Evolutionary conservation across 78 protist species (phyloP).

Genomic region (Polysphondylium violaceum): DNA sequence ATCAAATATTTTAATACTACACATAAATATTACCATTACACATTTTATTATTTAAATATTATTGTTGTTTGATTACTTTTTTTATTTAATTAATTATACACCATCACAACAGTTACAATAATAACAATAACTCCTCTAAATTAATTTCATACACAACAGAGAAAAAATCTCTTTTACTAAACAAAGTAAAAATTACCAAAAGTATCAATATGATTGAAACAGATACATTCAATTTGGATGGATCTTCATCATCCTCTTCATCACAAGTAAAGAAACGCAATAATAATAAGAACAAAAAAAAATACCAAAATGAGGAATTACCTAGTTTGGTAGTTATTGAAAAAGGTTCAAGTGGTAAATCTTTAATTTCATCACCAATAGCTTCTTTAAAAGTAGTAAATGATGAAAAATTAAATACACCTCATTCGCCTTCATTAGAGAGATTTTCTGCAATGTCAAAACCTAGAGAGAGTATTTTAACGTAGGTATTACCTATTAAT

Average conservation of each 20-base stretch:
- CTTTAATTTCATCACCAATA: background rate
- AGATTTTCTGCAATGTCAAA: constrained; percentile 67
- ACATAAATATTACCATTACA: no score
- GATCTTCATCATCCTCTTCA: background rate
- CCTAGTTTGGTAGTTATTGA: no score
- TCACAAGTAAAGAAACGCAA: constrained; percentile 9
- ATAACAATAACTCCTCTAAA: no score
- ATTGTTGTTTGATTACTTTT: no score
- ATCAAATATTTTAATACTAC: no score
- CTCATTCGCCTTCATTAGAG: constrained; percentile 74
- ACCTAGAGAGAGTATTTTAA: constrained; percentile 69
- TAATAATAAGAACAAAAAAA: background rate
- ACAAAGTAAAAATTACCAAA: constrained; percentile 2
- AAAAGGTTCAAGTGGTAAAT: no score
- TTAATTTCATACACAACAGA: no score
- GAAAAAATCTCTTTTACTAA: background rate
- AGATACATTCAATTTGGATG: background rate
- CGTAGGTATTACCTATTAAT: constrained; percentile 23
- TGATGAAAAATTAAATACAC: background rate
- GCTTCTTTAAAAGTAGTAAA: background rate
- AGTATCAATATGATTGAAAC: no score
- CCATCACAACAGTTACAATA: no score
- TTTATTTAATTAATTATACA: no score
- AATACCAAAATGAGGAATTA: no score
- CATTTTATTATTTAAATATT: no score